A percentile compares a stretch with the other conserved stretches of the same genome.
phyloP scores from a whole-genome alignment of 1,284 basidiomycete genomes.

The Neolentinus lepideus region DNA sequence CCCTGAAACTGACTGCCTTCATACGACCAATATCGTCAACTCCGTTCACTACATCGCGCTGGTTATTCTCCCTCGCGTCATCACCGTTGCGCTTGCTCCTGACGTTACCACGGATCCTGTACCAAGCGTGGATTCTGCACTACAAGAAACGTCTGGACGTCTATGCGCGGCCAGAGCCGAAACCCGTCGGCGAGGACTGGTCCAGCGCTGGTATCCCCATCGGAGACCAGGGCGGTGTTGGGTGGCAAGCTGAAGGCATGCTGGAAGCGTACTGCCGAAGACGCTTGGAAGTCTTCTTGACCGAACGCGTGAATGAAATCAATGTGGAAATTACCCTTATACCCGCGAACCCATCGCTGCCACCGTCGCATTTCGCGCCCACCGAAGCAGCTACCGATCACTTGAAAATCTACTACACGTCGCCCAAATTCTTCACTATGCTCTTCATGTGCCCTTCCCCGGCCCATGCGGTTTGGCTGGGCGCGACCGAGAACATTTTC shows the following conservation, averaged over 20 bases:
- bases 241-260: constrained; percentile 35
- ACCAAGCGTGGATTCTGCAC: constrained; percentile 62
- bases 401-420: constrained; percentile 42
- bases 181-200: constrained; percentile 21
- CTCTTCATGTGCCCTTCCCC: constrained; percentile 41
- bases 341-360: constrained; percentile 28
- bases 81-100: constrained; percentile 55
- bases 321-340: constrained; percentile 30
- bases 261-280: constrained; percentile 33
- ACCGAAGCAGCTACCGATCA: constrained; percentile 4
- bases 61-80: constrained; percentile 36
- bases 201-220: background rate
- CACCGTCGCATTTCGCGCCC: constrained; percentile 2
- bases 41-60: constrained; percentile 33
- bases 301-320: constrained; percentile 23
- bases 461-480: constrained; percentile 31
- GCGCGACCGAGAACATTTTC: constrained; percentile 17
- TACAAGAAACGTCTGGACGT: constrained; percentile 56
- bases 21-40: constrained; percentile 29
- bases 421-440: constrained; percentile 46
- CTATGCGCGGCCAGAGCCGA: constrained; percentile 59
- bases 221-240: constrained; percentile 30
- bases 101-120: constrained; percentile 57
- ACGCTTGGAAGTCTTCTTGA: constrained; percentile 29
- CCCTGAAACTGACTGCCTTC: constrained; percentile 44